Conservation (phyloP, 1,284 basidiomycete species). For the Microbotryomycetes sp. region DNA sequence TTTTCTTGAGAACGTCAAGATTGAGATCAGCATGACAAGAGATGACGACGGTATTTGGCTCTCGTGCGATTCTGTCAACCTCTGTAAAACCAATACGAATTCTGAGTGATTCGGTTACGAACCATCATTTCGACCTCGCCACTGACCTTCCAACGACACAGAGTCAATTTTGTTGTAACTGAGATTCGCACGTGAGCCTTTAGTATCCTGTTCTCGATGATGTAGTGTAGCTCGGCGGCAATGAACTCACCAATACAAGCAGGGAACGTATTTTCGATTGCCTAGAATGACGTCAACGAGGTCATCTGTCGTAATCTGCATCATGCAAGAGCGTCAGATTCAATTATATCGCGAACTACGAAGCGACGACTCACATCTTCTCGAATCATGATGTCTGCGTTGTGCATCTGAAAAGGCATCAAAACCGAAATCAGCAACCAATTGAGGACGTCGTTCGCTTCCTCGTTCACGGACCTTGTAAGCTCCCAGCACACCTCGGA, state of each 20-base stretch:
- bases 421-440: neutral
- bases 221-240: slow-evolving; percentile 48
- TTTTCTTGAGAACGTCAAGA: slow-evolving; percentile 80
- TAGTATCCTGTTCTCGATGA: no score
- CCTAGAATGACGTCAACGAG: slow-evolving; percentile 96
- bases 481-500: slow-evolving; percentile 50
- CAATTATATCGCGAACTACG: slow-evolving; percentile 7
- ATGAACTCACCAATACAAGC: slow-evolving; percentile 68
- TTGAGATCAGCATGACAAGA: slow-evolving; percentile 89
- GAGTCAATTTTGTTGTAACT: slow-evolving; percentile 65
- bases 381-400: slow-evolving; percentile 92
- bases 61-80: slow-evolving; percentile 77
- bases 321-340: slow-evolving; percentile 1
- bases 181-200: neutral
- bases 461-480: slow-evolving; percentile 30
- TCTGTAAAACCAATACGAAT: no score
- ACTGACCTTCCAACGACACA: slow-evolving; percentile 64
- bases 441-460: no score
- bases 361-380: slow-evolving; percentile 66
- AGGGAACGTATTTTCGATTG: slow-evolving; percentile 85
- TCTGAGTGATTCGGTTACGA: no score
- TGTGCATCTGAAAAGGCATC: slow-evolving; percentile 57
- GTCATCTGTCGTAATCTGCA: slow-evolving; percentile 86
- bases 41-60: slow-evolving; percentile 85
- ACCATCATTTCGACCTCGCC: no score